These are phyloP conservation scores for Coemansia sp. DNA, from an alignment of 192 early-diverging fungal species.

Conservation along the genomic window DNA sequence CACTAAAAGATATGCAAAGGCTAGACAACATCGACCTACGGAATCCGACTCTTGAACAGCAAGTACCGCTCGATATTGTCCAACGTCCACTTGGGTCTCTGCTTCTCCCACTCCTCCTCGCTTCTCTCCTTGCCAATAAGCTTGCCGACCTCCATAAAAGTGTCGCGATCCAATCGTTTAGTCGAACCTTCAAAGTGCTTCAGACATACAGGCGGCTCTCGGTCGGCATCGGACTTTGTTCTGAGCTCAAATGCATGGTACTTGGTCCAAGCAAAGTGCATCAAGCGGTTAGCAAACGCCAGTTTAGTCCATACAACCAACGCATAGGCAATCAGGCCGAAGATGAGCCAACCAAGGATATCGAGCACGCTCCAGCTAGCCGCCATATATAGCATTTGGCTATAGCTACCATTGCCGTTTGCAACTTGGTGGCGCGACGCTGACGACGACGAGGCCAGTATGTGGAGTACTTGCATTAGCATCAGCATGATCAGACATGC, in stretches of 20 bases:
- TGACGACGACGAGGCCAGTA: no score
- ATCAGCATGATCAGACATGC: no score
- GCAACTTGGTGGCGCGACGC: no score
- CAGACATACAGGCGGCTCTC: neutral
- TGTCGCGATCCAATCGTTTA: conserved; percentile 51
- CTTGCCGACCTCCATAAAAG: conserved; percentile 36
- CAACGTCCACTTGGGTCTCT: conserved; percentile 62
- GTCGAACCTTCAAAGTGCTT: conserved; percentile 46
- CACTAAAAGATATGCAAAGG: no score
- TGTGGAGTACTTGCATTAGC: no score
- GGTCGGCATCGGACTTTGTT: conserved; percentile 7
- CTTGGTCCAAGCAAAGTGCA: conserved; percentile 67
- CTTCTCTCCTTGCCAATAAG: conserved; percentile 36
- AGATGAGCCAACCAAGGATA: no score
- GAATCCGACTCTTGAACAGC: conserved; percentile 70
- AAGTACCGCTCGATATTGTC: conserved; percentile 89
- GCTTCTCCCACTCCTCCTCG: conserved; percentile 54
- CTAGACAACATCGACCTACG: no score
- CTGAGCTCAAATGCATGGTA: conserved; percentile 58
- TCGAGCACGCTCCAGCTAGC: no score
- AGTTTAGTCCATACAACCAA: conserved; percentile 68
- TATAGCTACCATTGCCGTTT: no score
- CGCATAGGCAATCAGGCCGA: no score
- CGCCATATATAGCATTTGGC: no score
- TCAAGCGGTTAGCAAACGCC: conserved; percentile 71